These are phyloP conservation scores for Wickerhamiella occidentalis DNA, from an alignment of 805 yeast genomes.

Conservation along the genomic window DNA sequence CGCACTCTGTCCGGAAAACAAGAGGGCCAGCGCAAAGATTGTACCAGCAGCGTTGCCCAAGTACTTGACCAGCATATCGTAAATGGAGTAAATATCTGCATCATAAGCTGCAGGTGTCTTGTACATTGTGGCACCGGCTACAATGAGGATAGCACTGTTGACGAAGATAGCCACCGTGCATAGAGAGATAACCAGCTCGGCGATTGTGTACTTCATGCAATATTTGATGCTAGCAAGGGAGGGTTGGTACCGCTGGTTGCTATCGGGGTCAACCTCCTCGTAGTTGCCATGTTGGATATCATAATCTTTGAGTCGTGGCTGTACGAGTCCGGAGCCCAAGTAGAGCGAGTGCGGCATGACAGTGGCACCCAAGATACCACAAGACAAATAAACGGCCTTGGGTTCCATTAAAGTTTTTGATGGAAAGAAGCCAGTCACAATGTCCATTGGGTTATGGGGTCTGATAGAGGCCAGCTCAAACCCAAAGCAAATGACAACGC, in stretches of 20 bases:
- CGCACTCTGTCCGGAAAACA: conserved; percentile 89
- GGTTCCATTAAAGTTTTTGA: conserved; percentile 43
- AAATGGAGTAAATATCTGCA: conserved; percentile 76
- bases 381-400: conserved; percentile 58
- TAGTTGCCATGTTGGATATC: conserved; percentile 43
- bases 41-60: conserved; percentile 79
- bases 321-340: conserved; percentile 77
- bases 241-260: conserved; percentile 41
- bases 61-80: conserved; percentile 53
- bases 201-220: conserved; percentile 67
- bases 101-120: conserved; percentile 52
- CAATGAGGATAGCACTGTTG: conserved; percentile 77
- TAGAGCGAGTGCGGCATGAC: conserved; percentile 90
- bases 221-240: conserved; percentile 69
- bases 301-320: conserved; percentile 66
- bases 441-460: conserved; percentile 40
- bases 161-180: conserved; percentile 87
- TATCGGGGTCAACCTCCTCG: conserved; percentile 14
- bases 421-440: conserved; percentile 63
- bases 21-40: conserved; percentile 75
- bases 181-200: conserved; percentile 69
- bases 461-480: conserved; percentile 42
- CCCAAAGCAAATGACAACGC: conserved; percentile 66
- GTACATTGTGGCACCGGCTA: conserved; percentile 77
- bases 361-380: conserved; percentile 86